These are phyloP conservation scores for Echium plantagineum DNA, from an alignment of 257 asterid species.

Conservation along the genomic window DNA sequence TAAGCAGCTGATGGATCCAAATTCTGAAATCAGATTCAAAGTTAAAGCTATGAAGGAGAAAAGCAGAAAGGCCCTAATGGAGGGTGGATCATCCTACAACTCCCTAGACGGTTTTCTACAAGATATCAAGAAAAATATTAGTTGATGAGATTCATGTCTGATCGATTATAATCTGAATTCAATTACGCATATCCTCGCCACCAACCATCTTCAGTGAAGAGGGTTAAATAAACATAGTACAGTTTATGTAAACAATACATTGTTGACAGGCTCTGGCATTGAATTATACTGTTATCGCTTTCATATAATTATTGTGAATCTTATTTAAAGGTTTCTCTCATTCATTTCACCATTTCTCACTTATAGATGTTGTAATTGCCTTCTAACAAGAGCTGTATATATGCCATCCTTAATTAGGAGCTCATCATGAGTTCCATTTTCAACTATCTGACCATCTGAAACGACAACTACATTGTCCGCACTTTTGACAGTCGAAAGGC, in stretches of 20 bases:
- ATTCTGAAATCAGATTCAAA: not conserved
- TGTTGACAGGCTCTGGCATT: too few relatives aligned
- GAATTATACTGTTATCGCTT: too few relatives aligned
- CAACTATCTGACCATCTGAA: constrained; percentile 73
- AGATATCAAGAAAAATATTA: not conserved
- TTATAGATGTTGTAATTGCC: constrained; percentile 63
- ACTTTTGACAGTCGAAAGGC: constrained; percentile 78
- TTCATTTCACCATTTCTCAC: constrained; percentile 7
- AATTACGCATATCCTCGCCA: too few relatives aligned
- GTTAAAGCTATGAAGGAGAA: not conserved
- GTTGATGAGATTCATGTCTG: too few relatives aligned
- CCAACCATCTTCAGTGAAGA: too few relatives aligned
- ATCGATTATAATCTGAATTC: too few relatives aligned
- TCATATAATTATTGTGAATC: too few relatives aligned
- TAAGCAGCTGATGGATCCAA: not conserved
- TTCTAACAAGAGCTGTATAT: constrained; percentile 61
- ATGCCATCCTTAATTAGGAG: constrained; percentile 52
- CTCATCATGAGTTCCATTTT: constrained; percentile 62
- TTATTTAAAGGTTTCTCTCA: too few relatives aligned
- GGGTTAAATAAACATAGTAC: too few relatives aligned
- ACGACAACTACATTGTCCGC: constrained; percentile 81
- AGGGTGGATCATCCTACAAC: not conserved
- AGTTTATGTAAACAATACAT: too few relatives aligned
- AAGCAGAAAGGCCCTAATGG: not conserved
- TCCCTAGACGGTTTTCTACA: not conserved